phyloP scores from a whole-genome alignment of 495 filamentous ascomycete species.

The Bathelium albidoporum region DNA sequence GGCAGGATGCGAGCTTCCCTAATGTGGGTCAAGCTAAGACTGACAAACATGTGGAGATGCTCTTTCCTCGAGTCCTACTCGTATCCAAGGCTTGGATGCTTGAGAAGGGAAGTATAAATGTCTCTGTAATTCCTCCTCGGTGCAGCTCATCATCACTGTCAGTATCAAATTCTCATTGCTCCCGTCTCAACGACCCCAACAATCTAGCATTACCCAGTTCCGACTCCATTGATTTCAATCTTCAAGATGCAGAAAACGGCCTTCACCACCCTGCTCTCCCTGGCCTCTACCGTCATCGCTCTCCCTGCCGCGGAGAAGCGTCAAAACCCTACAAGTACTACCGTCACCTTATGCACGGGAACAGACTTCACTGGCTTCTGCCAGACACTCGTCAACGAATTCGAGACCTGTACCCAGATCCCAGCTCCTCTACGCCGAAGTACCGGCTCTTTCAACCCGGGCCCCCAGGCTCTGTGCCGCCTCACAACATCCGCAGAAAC shows the following conservation, averaged over 20 bases:
- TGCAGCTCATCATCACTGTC: background rate
- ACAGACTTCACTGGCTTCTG: background rate
- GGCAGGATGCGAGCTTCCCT: background rate
- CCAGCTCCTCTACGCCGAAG: background rate
- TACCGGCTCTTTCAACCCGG: background rate
- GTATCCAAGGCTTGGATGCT: background rate
- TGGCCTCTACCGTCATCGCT: background rate
- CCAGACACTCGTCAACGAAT: background rate
- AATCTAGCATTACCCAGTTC: no score
- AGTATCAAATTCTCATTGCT: background rate
- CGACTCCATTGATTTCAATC: background rate
- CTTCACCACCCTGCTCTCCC: background rate
- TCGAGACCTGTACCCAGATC: conserved; percentile 1
- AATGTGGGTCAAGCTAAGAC: background rate
- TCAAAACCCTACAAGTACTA: background rate
- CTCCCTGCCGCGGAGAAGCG: background rate
- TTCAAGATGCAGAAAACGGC: background rate
- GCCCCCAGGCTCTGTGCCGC: background rate
- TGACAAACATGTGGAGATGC: background rate
- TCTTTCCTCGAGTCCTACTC: background rate
- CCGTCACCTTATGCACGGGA: background rate
- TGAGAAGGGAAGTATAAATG: background rate
- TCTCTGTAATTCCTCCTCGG: background rate
- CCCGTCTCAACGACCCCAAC: background rate
- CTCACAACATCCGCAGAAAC: background rate